Evolutionary conservation across 768 basidiomycete species (phyloP), one percentile per base, ranked within the genome.

Genomic region (Lepiota brunneoincarnata): DNA sequence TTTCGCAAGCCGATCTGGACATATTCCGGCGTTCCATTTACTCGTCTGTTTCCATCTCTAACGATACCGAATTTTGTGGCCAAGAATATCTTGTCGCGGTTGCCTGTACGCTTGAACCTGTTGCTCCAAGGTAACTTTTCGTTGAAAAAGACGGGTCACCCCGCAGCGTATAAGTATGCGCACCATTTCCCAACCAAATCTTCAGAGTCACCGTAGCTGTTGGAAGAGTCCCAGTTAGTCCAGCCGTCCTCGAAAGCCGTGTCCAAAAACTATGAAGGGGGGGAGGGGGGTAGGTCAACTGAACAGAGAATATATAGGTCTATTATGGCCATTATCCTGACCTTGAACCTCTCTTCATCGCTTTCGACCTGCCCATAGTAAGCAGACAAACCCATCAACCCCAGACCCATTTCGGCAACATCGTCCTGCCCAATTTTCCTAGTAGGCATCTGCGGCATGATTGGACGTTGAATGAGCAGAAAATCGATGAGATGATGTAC

Each of bases 321-420:
- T 12, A 17, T 11, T 24, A 35, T 39, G 12, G 26, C 4, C 6
- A 43, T 20, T 28, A 18, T 40, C 24, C 63, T 23, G 46, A 83
- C 82, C 76, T 80, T 78, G 59, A 87, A 75, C 1, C 82, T 72
- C 49, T 85, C 81, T 58, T 86, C 82, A 54, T 87, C 84, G 3
- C 72, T 55, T 12, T 68, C 68, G 0, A 64, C 61, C 2, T 62
- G 53, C n/a, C 83, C 82, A 52, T 83, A 83, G 31, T 52, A 61
- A 40, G 63, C 70, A 12, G 77, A 76, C 10, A 85, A 60, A 5
- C 81, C 83, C 84, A 86, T 86, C 6, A 75, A 68, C 4, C 86
- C 86, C 54, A 80, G 84, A 2, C 84, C 84, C 10, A 87, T 73
- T 18, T 77, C 77, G 6, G 75, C 69, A n/a, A 83, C 76, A 11